Evolutionary conservation across 805 yeast genomes (phyloP).

Genomic region (Suhomyces sp.): DNA sequence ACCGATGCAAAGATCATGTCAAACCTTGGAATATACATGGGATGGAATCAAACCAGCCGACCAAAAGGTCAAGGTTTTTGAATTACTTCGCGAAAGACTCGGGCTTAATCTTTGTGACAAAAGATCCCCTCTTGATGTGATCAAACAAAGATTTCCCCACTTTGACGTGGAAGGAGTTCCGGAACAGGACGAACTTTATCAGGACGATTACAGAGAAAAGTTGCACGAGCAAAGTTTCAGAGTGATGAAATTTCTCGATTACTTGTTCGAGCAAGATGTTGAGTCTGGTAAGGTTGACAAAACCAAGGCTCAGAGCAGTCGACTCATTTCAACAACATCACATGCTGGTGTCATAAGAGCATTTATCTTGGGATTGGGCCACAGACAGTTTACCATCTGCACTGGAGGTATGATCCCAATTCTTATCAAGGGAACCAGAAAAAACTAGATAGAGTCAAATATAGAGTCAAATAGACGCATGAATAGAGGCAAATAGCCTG

Average conservation of each 20-base stretch:
- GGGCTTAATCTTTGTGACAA: slow-evolving; percentile 62
- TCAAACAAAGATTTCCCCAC: slow-evolving; percentile 38
- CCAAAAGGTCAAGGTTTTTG: slow-evolving; percentile 33
- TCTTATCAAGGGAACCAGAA: slow-evolving; percentile 45
- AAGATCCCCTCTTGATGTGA: slow-evolving; percentile 41
- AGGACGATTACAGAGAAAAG: slow-evolving; percentile 46
- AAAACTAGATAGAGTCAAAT: not conserved
- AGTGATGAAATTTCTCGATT: slow-evolving; percentile 43
- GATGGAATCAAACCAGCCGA: slow-evolving; percentile 27
- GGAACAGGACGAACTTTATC: slow-evolving; percentile 50
- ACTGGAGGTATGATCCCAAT: slow-evolving; percentile 68
- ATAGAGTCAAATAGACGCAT: not conserved
- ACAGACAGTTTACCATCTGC: slow-evolving; percentile 55
- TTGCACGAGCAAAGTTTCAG: slow-evolving; percentile 49
- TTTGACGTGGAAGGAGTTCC: slow-evolving; percentile 26
- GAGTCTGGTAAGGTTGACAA: slow-evolving; percentile 16
- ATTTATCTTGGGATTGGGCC: slow-evolving; percentile 49
- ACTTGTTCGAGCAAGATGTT: slow-evolving; percentile 24
- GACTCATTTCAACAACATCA: slow-evolving; percentile 48
- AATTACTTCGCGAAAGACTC: slow-evolving; percentile 57
- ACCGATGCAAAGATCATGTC: slow-evolving; percentile 63
- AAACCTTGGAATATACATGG: slow-evolving; percentile 55
- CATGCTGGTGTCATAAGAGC: slow-evolving; percentile 62
- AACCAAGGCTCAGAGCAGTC: slow-evolving; percentile 19
- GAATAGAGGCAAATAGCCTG: not conserved